phyloP scores from a whole-genome alignment of 257 asterid species.

The Solanum tacnaense region DNA sequence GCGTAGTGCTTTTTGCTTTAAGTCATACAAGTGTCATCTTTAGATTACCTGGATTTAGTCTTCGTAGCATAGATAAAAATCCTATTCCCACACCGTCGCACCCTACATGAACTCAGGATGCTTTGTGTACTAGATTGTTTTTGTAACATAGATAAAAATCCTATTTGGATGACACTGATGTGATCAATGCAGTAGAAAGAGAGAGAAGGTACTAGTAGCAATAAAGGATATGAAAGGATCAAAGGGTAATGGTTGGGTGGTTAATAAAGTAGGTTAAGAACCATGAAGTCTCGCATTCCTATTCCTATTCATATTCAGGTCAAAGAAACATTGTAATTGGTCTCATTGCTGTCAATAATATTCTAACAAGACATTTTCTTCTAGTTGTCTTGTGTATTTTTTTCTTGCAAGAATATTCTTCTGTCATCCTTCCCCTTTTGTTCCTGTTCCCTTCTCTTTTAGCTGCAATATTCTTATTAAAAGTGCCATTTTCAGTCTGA shows the following conservation, averaged over 20 bases:
- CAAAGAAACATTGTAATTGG: background rate
- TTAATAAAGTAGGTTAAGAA: background rate
- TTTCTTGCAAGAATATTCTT: constrained; percentile 15
- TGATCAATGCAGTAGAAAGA: background rate
- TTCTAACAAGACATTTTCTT: background rate
- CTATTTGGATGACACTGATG: background rate
- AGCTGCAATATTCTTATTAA: background rate
- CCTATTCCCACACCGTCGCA: background rate
- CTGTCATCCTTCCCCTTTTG: background rate
- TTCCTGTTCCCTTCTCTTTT: background rate
- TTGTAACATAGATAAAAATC: background rate
- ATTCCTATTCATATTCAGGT: too few species aligned
- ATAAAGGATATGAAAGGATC: background rate
- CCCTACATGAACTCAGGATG: background rate
- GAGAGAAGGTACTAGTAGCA: background rate
- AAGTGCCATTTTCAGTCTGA: background rate
- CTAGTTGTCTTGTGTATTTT: background rate
- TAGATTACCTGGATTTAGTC: background rate
- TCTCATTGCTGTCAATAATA: background rate
- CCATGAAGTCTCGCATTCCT: background rate
- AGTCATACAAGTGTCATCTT: background rate
- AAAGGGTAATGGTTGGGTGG: background rate
- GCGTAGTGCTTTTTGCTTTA: background rate
- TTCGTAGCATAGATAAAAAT: background rate
- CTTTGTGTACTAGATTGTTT: background rate